A percentile compares a stretch with the other conserved stretches of the same genome.
These are phyloP conservation scores for Cenchrus americanus DNA, from an alignment of 176 grass and related monocot genomes.

Conservation along the genomic window DNA sequence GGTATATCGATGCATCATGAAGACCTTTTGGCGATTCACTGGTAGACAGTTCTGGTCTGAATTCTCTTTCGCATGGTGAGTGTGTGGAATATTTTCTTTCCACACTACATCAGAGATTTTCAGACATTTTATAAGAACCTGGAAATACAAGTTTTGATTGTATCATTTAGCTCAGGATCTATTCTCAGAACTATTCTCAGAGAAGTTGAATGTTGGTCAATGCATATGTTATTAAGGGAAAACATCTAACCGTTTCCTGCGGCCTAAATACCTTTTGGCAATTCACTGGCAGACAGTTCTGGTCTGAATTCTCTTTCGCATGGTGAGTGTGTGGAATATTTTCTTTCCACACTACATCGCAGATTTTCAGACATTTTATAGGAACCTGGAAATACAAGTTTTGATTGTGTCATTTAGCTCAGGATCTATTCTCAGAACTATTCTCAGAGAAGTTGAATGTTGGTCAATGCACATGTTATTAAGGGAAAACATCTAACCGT, in stretches of 20 bases:
- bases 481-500: background rate
- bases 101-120: conserved; percentile 95
- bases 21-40: no score
- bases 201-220: conserved; percentile 21
- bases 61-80: conserved; percentile 94
- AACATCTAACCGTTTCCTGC: background rate
- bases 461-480: conserved; percentile 8
- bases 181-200: conserved; percentile 9
- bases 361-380: conserved; percentile 97
- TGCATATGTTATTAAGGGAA: background rate
- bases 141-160: conserved; percentile 24
- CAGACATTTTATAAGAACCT: conserved; percentile 98
- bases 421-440: conserved; percentile 16
- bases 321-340: conserved; percentile 98
- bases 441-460: conserved; percentile 7
- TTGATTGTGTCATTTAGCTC: conserved; percentile 13
- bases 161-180: conserved; percentile 15
- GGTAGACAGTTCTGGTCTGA: conserved; percentile 99
- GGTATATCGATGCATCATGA: no score
- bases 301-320: conserved; percentile 96
- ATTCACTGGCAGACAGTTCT: no score
- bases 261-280: no score
- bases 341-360: conserved; percentile 96
- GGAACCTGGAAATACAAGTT: conserved; percentile 63
- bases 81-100: conserved; percentile 99